phyloP scores from a whole-genome alignment of 768 basidiomycete species.

The Trametes cubensis region DNA sequence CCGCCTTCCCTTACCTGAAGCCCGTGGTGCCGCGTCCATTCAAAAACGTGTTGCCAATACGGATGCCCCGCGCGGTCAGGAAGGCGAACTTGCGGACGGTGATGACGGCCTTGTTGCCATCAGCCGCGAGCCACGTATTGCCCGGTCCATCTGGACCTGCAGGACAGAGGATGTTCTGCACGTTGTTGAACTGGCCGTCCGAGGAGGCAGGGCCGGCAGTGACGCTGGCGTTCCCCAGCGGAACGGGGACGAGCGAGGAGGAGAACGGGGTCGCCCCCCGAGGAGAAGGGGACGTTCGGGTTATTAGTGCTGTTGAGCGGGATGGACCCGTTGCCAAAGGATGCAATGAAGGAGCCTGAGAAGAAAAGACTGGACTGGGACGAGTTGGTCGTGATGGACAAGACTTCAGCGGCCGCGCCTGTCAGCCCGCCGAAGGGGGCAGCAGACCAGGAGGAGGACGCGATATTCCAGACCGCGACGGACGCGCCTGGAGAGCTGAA shows the following conservation, averaged over 20 bases:
- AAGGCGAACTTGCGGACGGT: conserved; percentile 76
- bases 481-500: conserved; percentile 70
- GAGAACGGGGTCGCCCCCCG: conserved; percentile 85
- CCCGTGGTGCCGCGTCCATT: conserved; percentile 79
- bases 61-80: conserved; percentile 75
- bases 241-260: conserved; percentile 84
- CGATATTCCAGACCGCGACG: conserved; percentile 72
- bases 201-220: conserved; percentile 66
- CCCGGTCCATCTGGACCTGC: conserved; percentile 77
- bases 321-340: conserved; percentile 59
- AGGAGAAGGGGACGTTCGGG: conserved; percentile 82
- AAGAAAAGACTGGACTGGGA: conserved; percentile 80
- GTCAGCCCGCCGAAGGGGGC: conserved; percentile 82
- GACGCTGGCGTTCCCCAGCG: conserved; percentile 59
- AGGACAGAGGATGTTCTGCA: conserved; percentile 82
- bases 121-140: conserved; percentile 82
- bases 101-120: conserved; percentile 70
- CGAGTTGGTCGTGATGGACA: conserved; percentile 74
- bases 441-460: conserved; percentile 67
- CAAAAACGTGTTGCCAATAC: conserved; percentile 91
- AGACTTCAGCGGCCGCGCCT: conserved; percentile 68
- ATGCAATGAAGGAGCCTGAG: conserved; percentile 82
- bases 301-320: conserved; percentile 70
- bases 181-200: conserved; percentile 60
- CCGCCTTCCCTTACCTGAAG: conserved; percentile 66